Percentiles rank a stretch among this genome's conserved stretches.
These are phyloP conservation scores for Penicillium sp. DNA, from an alignment of 2,329 filamentous ascomycete species.

Conservation along the genomic window DNA sequence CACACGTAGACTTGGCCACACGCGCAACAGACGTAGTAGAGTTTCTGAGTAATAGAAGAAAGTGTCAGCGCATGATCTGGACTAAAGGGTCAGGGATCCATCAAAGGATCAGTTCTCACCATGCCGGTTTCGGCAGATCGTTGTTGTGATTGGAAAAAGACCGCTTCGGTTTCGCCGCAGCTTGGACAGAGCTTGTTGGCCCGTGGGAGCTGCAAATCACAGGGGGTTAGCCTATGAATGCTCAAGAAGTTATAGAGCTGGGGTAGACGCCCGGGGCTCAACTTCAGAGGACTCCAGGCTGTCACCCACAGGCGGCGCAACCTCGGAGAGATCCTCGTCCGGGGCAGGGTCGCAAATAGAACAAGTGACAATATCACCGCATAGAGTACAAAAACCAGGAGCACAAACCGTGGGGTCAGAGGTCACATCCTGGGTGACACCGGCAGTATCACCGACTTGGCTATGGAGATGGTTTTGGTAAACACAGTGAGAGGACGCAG, in stretches of 20 bases:
- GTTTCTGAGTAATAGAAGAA: constrained; percentile 59
- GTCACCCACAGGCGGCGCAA: constrained; percentile 10
- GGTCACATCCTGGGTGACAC: constrained; percentile 94
- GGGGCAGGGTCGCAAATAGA: constrained; percentile 48
- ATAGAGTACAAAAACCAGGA: constrained; percentile 56
- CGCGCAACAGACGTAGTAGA: constrained; percentile 89
- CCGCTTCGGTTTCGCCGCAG: constrained; percentile 84
- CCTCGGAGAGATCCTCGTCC: constrained; percentile 16
- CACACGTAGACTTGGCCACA: constrained; percentile 79
- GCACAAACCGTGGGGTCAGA: constrained; percentile 97
- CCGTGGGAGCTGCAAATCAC: constrained; percentile 71
- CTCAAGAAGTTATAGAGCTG: constrained; percentile 11
- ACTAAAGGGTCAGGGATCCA: not conserved
- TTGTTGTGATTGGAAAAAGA: constrained; percentile 99
- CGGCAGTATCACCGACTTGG: constrained; percentile 88
- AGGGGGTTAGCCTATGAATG: constrained; percentile 32
- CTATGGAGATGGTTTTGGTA: constrained; percentile 94
- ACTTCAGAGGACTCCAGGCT: constrained; percentile 1
- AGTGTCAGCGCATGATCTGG: constrained; percentile 13
- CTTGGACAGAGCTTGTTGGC: constrained; percentile 80
- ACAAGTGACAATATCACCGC: constrained; percentile 57
- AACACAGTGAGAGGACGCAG: constrained; percentile 82
- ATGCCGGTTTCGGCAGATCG: constrained; percentile 96
- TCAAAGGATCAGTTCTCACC: constrained; percentile 57
- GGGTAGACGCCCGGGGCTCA: not conserved